Evolutionary conservation across 2,329 filamentous ascomycete genomes (phyloP).

Genomic region (Diaporthe australafricana): DNA sequence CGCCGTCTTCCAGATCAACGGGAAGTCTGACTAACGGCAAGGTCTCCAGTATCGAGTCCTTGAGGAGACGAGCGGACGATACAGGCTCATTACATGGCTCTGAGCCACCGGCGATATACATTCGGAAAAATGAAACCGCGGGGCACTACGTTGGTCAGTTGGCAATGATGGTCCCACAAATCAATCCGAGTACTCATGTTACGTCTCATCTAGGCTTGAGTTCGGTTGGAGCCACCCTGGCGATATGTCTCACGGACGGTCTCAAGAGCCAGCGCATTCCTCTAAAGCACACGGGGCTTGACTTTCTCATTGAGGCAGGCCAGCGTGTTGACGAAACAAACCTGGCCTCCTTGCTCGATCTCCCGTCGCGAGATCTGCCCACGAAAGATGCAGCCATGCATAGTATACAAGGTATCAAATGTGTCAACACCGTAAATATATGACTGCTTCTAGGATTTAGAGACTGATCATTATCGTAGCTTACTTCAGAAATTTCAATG

Average conservation of each 20-base stretch:
- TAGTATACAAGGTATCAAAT: neutral
- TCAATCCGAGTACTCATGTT: neutral
- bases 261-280: constrained; percentile 1
- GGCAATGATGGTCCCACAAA: neutral
- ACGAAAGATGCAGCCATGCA: neutral
- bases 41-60: neutral
- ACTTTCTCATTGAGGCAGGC: neutral
- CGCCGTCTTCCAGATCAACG: neutral
- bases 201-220: neutral
- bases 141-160: neutral
- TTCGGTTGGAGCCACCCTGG: neutral
- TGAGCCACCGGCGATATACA: neutral
- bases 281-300: neutral
- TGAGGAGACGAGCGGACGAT: neutral
- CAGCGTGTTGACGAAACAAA: neutral
- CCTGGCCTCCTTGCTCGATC: neutral
- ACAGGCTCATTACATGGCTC: neutral
- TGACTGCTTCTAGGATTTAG: neutral
- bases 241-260: neutral
- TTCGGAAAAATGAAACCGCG: neutral
- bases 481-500: neutral
- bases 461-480: neutral
- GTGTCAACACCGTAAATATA: neutral
- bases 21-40: constrained; percentile 1
- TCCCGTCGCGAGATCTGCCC: neutral